These are phyloP conservation scores for Coniferiporia weirii DNA, from an alignment of 1,284 basidiomycete species.

Conservation along the genomic window DNA sequence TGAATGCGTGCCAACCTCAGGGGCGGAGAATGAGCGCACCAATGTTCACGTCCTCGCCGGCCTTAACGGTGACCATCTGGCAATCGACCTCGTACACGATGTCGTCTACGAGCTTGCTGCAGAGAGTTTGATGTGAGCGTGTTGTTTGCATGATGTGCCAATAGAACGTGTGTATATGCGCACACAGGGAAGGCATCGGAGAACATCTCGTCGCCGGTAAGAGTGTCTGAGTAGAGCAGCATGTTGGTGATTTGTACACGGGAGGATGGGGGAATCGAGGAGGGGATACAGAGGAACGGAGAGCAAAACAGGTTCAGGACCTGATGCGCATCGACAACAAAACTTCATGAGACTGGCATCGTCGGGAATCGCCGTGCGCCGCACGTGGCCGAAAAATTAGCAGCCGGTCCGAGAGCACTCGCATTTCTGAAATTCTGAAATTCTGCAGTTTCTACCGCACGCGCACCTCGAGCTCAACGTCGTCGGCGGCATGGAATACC, in stretches of 20 bases:
- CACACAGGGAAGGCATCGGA: conserved; percentile 89
- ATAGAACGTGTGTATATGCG: conserved; percentile 25
- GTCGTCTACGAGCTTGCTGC: conserved; percentile 77
- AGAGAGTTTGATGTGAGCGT: conserved; percentile 4
- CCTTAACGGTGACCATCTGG: conserved; percentile 66
- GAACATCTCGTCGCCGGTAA: conserved; percentile 90
- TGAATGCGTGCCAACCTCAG: conserved; percentile 2
- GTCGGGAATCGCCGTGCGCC: conserved; percentile 17
- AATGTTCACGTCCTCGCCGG: conserved; percentile 85
- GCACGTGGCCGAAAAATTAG: conserved; percentile 7
- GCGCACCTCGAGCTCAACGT: background rate
- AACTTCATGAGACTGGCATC: conserved; percentile 23
- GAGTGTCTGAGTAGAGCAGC: conserved; percentile 74
- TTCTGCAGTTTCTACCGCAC: background rate
- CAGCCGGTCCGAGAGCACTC: conserved; percentile 16
- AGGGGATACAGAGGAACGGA: conserved; percentile 19
- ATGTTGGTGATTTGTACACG: conserved; percentile 36
- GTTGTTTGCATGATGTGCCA: background rate
- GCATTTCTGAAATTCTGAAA: background rate
- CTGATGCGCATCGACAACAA: conserved; percentile 21
- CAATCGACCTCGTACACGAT: conserved; percentile 93
- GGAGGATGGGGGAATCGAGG: conserved; percentile 20
- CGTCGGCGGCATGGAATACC: conserved; percentile 63
- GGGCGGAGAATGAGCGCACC: conserved; percentile 43
- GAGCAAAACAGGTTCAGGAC: conserved; percentile 20